A percentile compares a stretch with the other conserved stretches of the same genome.
Evolutionary conservation across 768 basidiomycete genomes (phyloP).

Genomic region (Clathrus columnatus): DNA sequence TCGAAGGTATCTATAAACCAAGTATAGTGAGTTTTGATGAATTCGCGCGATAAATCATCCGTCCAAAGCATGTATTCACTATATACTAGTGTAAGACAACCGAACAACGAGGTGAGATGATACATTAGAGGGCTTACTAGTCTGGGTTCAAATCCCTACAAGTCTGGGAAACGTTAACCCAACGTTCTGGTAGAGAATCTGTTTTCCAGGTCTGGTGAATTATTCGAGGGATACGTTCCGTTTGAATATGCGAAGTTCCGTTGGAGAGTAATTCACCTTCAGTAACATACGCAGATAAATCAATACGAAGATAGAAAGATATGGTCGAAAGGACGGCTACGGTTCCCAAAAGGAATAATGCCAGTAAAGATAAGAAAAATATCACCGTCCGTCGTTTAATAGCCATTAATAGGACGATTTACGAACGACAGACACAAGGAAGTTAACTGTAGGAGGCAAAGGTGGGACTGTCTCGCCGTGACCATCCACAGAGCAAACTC

Average conservation of each 20-base stretch:
- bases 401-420: conserved; percentile 1
- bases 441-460: neutral
- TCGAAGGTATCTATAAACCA: conserved; percentile 95
- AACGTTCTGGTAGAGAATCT: conserved; percentile 70
- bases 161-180: conserved; percentile 71
- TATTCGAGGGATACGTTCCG: conserved; percentile 81
- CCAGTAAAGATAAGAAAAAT: conserved; percentile 47
- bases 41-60: conserved; percentile 80
- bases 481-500: conserved; percentile 4
- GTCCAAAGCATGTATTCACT: conserved; percentile 99
- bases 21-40: conserved; percentile 79
- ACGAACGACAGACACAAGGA: neutral
- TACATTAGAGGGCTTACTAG: conserved; percentile 56
- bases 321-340: conserved; percentile 87
- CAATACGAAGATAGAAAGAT: conserved; percentile 82
- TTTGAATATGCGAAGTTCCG: conserved; percentile 52
- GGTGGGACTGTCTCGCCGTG: neutral
- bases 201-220: conserved; percentile 99
- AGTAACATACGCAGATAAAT: conserved; percentile 66
- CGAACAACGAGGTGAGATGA: conserved; percentile 5
- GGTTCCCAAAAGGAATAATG: conserved; percentile 77
- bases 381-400: conserved; percentile 32
- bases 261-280: conserved; percentile 66
- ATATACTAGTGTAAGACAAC: conserved; percentile 10
- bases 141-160: conserved; percentile 92